Evolutionary conservation across 306 rosid genomes (phyloP), one percentile per base, ranked within the genome.

Genomic region (Ormosia semicastrata): DNA sequence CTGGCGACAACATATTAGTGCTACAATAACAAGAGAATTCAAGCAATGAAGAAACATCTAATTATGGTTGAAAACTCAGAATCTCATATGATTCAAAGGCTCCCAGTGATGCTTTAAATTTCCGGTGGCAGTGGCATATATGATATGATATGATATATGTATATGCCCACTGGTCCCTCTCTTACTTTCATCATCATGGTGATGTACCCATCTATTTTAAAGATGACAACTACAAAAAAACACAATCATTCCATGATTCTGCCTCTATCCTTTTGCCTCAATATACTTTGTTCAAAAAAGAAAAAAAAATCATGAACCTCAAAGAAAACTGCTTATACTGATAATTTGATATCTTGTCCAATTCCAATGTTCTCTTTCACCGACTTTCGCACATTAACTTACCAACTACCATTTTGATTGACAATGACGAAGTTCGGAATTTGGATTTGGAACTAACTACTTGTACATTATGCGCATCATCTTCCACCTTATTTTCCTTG

Each of bases 141-240:
- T 30, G 40, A 47, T 47, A 44, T 44, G 50, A 44, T 9, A 46
- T 24, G 24, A 11, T 1, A 47, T 47, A 47, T 47, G 53, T 13
- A 3, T 47, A 47, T 46, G 13, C 12, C 71, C 50, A 70, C 32
- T 79, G 84, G 87, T 74, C 87, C 84, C 84, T 41, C 36, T 4
- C 15, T 43, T 34, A 39, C 75, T 73, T 73, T 84, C 65, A 84
- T 84, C 66, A 84, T 73, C 37, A 56, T 17, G 9, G 73, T 63
- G 18, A 53, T 81, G 40, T 43, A 15, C 40, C 67, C 41, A 39
- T 77, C 52, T 65, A 8, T 34, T 81, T 82, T n/a, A 71, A 71
- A 65, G 39, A 40, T 50, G 74, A 65, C 76, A 46, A 70, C 32
- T 8, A 47, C 9, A 15, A 33, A 43, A 14, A 78, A 73, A 73